Percentiles rank a stretch among this genome's conserved stretches.
phyloP scores from a whole-genome alignment of 805 yeast species.

The Starmerella bacillaris region DNA sequence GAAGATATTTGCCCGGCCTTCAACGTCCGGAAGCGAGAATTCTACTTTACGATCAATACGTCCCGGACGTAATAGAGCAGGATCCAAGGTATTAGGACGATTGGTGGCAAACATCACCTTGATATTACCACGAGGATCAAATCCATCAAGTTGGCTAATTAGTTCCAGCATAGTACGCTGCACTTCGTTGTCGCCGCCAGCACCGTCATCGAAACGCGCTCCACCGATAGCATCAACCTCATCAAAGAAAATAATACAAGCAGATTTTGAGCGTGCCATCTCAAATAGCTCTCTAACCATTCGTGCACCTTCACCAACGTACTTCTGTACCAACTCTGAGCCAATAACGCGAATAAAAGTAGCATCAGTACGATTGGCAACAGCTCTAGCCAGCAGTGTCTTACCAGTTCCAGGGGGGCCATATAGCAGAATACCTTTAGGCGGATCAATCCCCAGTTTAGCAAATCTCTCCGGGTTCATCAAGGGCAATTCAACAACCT shows the following conservation, averaged over 20 bases:
- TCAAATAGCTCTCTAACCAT: conserved; percentile 98
- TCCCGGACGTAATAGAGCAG: conserved; percentile 94
- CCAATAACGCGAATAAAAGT: conserved; percentile 97
- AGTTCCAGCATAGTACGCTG: conserved; percentile 98
- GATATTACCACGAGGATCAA: conserved; percentile 96
- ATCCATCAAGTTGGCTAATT: conserved; percentile 94
- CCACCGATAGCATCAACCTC: conserved; percentile 99
- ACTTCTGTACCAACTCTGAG: conserved; percentile 92
- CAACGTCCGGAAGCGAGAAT: conserved; percentile 87
- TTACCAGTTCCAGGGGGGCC: conserved; percentile 99
- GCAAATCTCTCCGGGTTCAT: conserved; percentile 94
- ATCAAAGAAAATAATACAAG: conserved; percentile 94
- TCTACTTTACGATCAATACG: conserved; percentile 98
- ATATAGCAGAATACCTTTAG: conserved; percentile 87
- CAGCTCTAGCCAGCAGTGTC: conserved; percentile 96
- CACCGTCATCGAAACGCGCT: conserved; percentile 98
- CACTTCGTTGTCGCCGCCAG: conserved; percentile 98
- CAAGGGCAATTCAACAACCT: conserved; percentile 86
- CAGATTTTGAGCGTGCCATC: conserved; percentile 97
- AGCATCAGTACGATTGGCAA: conserved; percentile 97
- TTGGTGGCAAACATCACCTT: conserved; percentile 99
- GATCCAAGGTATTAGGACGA: conserved; percentile 94
- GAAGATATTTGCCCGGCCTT: conserved; percentile 94
- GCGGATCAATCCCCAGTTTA: conserved; percentile 94
- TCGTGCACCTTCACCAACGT: conserved; percentile 99